These are phyloP conservation scores for Fistulifera pelliculosa DNA, from an alignment of 108 stramenopile species.

Conservation along the genomic window DNA sequence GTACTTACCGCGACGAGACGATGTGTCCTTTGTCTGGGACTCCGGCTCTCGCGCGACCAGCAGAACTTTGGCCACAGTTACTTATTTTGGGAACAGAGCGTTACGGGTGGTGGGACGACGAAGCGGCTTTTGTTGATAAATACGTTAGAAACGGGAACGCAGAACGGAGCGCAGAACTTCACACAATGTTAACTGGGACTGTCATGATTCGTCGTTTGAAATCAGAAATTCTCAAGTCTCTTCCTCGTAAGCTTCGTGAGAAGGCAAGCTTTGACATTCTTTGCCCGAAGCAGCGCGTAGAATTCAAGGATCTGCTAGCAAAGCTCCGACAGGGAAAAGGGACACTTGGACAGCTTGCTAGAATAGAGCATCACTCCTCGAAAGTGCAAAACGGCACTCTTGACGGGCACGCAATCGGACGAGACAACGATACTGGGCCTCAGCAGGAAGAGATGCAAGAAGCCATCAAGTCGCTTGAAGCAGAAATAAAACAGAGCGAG, in stretches of 20 bases:
- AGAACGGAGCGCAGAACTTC: constrained; percentile 70
- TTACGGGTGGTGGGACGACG: constrained; percentile 60
- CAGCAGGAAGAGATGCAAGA: not conserved
- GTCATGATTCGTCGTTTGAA: constrained; percentile 96
- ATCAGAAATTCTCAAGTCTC: constrained; percentile 79
- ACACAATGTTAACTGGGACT: constrained; percentile 83
- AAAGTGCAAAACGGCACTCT: not conserved
- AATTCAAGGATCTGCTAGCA: constrained; percentile 43
- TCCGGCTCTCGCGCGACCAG: constrained; percentile 89
- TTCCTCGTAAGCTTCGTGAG: constrained; percentile 77
- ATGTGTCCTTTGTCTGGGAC: constrained; percentile 91
- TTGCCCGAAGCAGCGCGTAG: constrained; percentile 25
- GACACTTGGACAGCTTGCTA: constrained; percentile 54
- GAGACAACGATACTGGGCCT: not conserved
- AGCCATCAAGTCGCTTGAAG: not conserved
- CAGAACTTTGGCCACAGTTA: constrained; percentile 92
- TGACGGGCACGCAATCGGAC: not conserved
- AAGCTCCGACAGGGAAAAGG: constrained; percentile 60
- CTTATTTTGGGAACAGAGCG: constrained; percentile 59
- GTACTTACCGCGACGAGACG: constrained; percentile 65
- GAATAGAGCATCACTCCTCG: constrained; percentile 14
- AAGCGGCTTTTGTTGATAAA: constrained; percentile 58
- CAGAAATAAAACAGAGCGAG: not conserved
- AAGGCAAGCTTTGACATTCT: constrained; percentile 50
- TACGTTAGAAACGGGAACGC: constrained; percentile 58